Evolutionary conservation across 768 basidiomycete genomes (phyloP), one percentile per base, ranked within the genome.

Genomic region (Lentinula sp.): DNA sequence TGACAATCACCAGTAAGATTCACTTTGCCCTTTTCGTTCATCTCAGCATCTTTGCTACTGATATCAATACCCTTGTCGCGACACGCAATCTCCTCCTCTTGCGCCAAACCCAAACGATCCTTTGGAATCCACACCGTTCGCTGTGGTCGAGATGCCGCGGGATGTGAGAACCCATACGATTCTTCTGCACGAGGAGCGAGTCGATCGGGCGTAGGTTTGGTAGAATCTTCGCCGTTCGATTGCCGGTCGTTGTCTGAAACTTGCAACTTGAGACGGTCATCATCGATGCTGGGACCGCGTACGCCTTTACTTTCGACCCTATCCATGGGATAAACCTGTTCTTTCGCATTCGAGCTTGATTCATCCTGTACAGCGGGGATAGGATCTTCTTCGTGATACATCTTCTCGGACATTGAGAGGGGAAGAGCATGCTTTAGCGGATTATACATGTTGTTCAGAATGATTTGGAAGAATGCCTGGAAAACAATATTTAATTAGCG

Each of bases 121-220:
- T 75, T 73, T 20, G 96, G 92, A 58, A 98, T 72, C 96, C 96
- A 98, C 36, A 98, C 76, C 4, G 85, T 78, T 63, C 87, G 80
- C 73, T 94, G 91, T 51, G 90, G 85, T 55, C 84, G 73, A 63
- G 77, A 83, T 59, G 84, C 80, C 23, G 93, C 93, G 15, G 96
- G 96, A 67, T 96, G 96, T 50, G 90, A 86, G 75, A 96, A 98
- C 12, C 89, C 88, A 67, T 86, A 85, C 54, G 83, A 73, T 4
- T 76, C 76, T 50, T 77, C 60, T 58, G 70, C 68, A 41, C 65
- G 66, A 4, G 53, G 53, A 36, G n/a, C 28, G n/a, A 41, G 35
- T 56, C 36, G 62, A 51, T 62, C 53, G 49, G 36, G 61, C 60
- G 37, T 61, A 23, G 42, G 49, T 60, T 16, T 55, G 63, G 64